A percentile compares a stretch with the other conserved stretches of the same genome.
phyloP scores from a whole-genome alignment of 305 asterid genomes.

The Fraxinus ornus region DNA sequence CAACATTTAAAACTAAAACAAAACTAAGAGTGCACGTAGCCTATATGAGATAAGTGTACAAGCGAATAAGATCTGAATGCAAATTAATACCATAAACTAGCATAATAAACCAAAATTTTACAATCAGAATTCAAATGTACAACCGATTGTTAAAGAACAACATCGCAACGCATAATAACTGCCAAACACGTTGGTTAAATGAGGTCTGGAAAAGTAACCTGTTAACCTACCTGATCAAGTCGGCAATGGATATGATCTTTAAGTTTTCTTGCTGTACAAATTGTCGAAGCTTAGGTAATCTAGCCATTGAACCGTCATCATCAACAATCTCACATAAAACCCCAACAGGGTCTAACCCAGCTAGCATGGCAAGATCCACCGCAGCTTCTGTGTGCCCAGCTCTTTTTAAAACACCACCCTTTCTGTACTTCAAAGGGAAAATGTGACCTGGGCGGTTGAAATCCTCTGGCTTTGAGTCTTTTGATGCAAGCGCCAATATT shows the following conservation, averaged over 20 bases:
- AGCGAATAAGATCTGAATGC: not conserved
- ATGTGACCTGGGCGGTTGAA: conserved; percentile 99
- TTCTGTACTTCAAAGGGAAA: conserved; percentile 85
- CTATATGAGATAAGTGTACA: not conserved
- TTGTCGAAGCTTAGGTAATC: conserved; percentile 74
- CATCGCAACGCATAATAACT: not conserved
- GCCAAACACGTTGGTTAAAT: not conserved
- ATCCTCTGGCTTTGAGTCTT: conserved; percentile 85
- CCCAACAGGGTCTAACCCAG: conserved; percentile 83
- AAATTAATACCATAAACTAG: not conserved
- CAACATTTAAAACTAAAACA: not conserved
- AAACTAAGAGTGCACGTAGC: not conserved
- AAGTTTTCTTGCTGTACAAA: conserved; percentile 65
- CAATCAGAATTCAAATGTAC: not conserved
- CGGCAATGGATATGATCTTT: conserved; percentile 85
- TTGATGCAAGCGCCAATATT: conserved; percentile 74
- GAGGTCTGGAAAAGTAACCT: not conserved
- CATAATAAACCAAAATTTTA: not conserved
- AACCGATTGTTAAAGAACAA: not conserved
- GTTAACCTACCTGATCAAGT: conserved; percentile 68
- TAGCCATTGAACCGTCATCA: conserved; percentile 99
- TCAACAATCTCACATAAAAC: conserved; percentile 94
- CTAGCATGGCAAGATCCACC: conserved; percentile 80
- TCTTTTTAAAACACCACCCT: conserved; percentile 93
- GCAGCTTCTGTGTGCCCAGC: conserved; percentile 99